phyloP scores from a whole-genome alignment of 1,284 basidiomycete species.

The Pascua guehoae region DNA sequence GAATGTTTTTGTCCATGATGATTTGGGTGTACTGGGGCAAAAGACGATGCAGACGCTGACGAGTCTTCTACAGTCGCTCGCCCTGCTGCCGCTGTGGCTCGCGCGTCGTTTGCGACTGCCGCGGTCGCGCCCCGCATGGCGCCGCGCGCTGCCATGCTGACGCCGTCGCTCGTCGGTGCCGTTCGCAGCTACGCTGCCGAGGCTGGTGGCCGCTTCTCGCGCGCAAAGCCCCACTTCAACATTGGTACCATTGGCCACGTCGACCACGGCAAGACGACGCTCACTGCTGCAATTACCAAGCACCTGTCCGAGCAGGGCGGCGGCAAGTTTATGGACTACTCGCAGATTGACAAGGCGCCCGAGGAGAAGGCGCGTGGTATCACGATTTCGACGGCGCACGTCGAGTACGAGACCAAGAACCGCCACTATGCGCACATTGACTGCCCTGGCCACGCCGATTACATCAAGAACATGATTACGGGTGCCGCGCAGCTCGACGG shows the following conservation, averaged over 20 bases:
- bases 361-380: constrained; percentile 99
- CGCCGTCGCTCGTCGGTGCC: constrained; percentile 9
- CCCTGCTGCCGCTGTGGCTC: constrained; percentile 8
- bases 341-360: constrained; percentile 98
- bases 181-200: constrained; percentile 57
- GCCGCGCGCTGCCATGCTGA: constrained; percentile 13
- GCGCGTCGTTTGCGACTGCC: constrained; percentile 5
- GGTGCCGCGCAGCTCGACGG: constrained; percentile 99
- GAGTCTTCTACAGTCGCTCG: constrained; percentile 5
- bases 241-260: constrained; percentile 91
- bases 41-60: neutral
- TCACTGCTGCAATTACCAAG: constrained; percentile 98
- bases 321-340: constrained; percentile 96
- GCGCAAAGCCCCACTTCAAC: constrained; percentile 93
- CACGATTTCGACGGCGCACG: constrained; percentile 83
- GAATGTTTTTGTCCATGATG: too few relatives aligned
- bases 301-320: constrained; percentile 76
- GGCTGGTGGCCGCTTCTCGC: constrained; percentile 65
- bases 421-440: constrained; percentile 99
- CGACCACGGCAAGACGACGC: constrained; percentile 91
- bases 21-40: neutral
- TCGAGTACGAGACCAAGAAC: constrained; percentile 91
- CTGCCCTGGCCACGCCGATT: constrained; percentile 68
- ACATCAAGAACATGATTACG: constrained; percentile 99
- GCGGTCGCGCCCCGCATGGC: too few relatives aligned